These are phyloP conservation scores for Cercophora samala DNA, from an alignment of 495 filamentous ascomycete genomes.

Conservation along the genomic window DNA sequence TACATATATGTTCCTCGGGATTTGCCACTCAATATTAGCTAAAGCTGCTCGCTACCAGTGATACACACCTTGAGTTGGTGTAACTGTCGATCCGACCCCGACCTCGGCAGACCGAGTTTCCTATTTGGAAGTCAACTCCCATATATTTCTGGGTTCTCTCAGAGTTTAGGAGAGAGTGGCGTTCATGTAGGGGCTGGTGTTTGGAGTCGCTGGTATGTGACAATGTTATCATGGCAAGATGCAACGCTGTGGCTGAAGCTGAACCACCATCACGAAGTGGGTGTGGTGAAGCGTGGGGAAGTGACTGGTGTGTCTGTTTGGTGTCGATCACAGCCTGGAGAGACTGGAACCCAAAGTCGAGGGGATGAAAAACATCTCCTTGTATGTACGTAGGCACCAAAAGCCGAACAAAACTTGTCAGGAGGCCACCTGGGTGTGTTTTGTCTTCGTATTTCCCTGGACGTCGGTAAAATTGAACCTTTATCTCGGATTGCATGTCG, in stretches of 20 bases:
- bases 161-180: not conserved
- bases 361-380: too few species aligned
- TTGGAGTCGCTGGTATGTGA: not conserved
- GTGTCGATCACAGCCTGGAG: too few species aligned
- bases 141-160: not conserved
- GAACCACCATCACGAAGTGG: not conserved
- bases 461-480: too few species aligned
- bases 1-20: not conserved
- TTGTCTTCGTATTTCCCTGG: too few species aligned
- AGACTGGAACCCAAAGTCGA: too few species aligned
- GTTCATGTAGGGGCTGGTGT: not conserved
- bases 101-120: not conserved
- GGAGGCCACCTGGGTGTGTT: too few species aligned
- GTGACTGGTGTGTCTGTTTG: too few species aligned
- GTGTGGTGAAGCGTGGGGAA: not conserved
- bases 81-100: not conserved
- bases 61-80: not conserved
- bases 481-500: not conserved
- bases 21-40: not conserved
- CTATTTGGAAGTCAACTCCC: not conserved
- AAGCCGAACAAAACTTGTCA: too few species aligned
- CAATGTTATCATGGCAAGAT: not conserved
- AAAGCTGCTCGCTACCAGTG: not conserved
- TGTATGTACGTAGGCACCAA: too few species aligned
- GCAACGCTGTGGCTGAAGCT: not conserved